A percentile compares a stretch with the other conserved stretches of the same genome.
phyloP scores from a whole-genome alignment of 2,329 filamentous ascomycete genomes.

The Aspergillus sp. region DNA sequence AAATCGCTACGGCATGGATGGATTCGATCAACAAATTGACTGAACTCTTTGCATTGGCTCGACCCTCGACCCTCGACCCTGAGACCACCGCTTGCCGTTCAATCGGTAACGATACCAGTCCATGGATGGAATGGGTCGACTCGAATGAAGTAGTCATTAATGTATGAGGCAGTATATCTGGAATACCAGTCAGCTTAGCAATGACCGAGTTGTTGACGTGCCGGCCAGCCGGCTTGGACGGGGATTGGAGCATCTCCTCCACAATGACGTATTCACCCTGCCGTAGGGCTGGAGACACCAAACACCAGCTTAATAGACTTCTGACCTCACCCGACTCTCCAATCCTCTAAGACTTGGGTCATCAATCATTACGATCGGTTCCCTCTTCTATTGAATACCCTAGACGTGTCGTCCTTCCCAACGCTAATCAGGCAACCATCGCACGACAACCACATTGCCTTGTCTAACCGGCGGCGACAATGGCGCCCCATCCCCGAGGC shows the following conservation, averaged over 20 bases:
- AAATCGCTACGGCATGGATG: too few species aligned
- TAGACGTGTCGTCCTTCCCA: neutral
- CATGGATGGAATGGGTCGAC: too few species aligned
- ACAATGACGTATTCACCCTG: constrained; percentile 36
- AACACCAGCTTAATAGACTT: neutral
- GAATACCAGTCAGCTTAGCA: neutral
- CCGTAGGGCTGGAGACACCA: neutral
- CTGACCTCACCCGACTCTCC: constrained; percentile 5
- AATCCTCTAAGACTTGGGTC: neutral
- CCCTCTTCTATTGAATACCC: neutral
- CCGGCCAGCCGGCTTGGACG: constrained; percentile 4
- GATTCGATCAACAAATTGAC: too few species aligned
- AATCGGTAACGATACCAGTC: too few species aligned
- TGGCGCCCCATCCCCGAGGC: constrained; percentile 13
- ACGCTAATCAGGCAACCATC: neutral
- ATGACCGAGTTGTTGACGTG: neutral
- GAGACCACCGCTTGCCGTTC: too few species aligned
- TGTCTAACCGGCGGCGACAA: constrained; percentile 4
- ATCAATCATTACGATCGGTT: too few species aligned
- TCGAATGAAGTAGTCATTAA: too few species aligned
- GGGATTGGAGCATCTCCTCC: constrained; percentile 8
- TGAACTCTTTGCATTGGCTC: too few species aligned
- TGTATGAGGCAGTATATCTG: too few species aligned
- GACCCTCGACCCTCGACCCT: too few species aligned
- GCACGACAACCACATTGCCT: neutral